Base-by-base conservation (phyloP, 306 rosid genomes). In the Dryas octopetala region DNA sequence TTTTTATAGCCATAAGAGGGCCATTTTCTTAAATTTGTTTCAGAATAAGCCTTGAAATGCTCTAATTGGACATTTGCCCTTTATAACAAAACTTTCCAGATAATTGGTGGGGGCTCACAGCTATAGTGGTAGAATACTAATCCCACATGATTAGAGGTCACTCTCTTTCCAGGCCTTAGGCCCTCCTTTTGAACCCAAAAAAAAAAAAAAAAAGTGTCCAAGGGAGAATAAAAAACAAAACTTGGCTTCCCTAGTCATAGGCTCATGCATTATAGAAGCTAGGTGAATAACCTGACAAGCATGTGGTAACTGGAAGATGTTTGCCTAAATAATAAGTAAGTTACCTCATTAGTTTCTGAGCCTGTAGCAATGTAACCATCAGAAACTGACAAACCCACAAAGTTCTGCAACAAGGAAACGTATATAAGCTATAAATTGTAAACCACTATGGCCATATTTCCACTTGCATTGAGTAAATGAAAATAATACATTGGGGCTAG, bases 331-430 rank as follows among this genome's bases (percentile, higher is more conserved):
- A 53, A 2, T 38, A 38, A 13, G n/a, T 32, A 23, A 80, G 67
- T 67, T 85, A 96, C 99, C 99, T 96, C 98, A 68, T 96, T 92
- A 62, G 98, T 90, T 85, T 96, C 99, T 57, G 99, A 92, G 81
- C 99, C 99, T 12, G 99, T 96, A 57, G 99, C 99, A 75, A 96
- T 92, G 74, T 89, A 96, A 72, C 99, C 98, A 81, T 96, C 96
- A 32, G 89, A 85, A 65, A 90, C 96, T 32, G 99, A 90, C 81
- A 96, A 83, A 19, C 99, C 99, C 76, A 96, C 99, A 16, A 96
- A 96, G 83, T 96, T 96, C 99, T 96, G 93, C 85, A 79, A 77
- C 74, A 78, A 80, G 73, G 69, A 62, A 80, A 64, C 72, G 76
- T 44, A 47, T 41, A 66, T 82, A 81, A 86, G 76, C 54, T 70